These are phyloP conservation scores for Aspergillus costaricaensis DNA, from an alignment of 2,329 filamentous ascomycete species.

Conservation along the genomic window DNA sequence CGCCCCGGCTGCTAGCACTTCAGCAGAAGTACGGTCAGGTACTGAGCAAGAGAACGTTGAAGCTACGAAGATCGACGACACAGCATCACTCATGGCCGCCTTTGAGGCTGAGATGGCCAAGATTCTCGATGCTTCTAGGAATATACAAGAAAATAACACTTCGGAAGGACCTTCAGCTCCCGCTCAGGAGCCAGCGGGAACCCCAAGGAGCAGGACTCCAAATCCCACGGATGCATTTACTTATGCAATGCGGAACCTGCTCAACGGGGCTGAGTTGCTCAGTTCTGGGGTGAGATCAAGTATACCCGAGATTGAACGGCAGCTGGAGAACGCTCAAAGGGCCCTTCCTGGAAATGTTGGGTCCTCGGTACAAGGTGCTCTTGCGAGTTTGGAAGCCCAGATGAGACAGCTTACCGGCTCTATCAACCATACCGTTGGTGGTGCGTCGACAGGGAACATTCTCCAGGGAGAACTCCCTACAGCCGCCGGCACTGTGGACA, in stretches of 20 bases:
- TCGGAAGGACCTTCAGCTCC: slow-evolving; percentile 13
- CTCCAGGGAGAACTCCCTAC: slow-evolving; percentile 39
- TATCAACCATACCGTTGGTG: slow-evolving; percentile 40
- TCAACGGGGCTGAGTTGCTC: slow-evolving; percentile 38
- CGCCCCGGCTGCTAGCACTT: not conserved
- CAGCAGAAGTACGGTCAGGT: slow-evolving; percentile 8
- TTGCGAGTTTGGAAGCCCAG: slow-evolving; percentile 40
- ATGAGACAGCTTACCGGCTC: slow-evolving; percentile 39
- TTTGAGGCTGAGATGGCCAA: slow-evolving; percentile 44
- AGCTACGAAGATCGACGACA: slow-evolving; percentile 22
- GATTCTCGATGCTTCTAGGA: slow-evolving; percentile 30
- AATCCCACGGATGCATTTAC: slow-evolving; percentile 36
- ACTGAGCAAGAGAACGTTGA: slow-evolving; percentile 15
- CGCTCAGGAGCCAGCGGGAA: slow-evolving; percentile 13
- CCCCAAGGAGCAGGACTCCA: slow-evolving; percentile 18
- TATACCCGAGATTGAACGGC: slow-evolving; percentile 42
- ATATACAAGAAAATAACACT: slow-evolving; percentile 12
- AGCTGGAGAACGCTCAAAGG: slow-evolving; percentile 37
- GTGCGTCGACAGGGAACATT: slow-evolving; percentile 39
- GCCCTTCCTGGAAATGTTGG: slow-evolving; percentile 41
- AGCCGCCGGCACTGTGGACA: slow-evolving; percentile 39
- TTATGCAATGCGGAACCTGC: slow-evolving; percentile 36
- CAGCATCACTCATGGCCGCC: slow-evolving; percentile 39
- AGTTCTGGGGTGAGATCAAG: slow-evolving; percentile 39
- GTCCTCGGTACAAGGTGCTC: slow-evolving; percentile 36